phyloP scores from a whole-genome alignment of 768 basidiomycete genomes.

The Favolaschia claudopus region DNA sequence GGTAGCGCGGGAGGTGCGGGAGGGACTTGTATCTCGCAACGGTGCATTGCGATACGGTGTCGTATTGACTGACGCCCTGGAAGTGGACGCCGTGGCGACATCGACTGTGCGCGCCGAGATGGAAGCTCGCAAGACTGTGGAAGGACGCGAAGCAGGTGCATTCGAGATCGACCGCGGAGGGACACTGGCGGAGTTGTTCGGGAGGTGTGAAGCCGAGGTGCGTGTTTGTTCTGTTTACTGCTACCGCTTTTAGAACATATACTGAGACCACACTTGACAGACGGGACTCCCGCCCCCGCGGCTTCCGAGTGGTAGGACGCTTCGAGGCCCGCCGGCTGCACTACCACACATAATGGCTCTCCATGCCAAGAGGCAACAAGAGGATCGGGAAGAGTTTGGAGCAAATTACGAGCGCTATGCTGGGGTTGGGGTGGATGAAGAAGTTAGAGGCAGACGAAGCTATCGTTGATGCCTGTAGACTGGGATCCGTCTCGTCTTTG shows the following conservation, averaged over 20 bases:
- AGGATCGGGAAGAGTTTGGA: constrained; percentile 29
- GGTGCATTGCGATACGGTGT: constrained; percentile 36
- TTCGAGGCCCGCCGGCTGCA: constrained; percentile 30
- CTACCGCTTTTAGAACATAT: too few relatives aligned
- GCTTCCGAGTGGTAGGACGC: constrained; percentile 31
- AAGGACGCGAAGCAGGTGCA: constrained; percentile 24
- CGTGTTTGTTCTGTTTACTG: background rate
- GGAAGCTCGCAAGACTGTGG: constrained; percentile 13
- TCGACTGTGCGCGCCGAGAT: constrained; percentile 27
- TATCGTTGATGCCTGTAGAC: background rate
- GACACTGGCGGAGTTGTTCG: constrained; percentile 30
- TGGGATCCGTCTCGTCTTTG: too few relatives aligned
- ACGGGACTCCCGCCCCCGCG: constrained; percentile 33
- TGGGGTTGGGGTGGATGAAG: background rate
- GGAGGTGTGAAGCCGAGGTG: constrained; percentile 30
- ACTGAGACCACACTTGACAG: background rate
- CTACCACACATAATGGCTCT: constrained; percentile 26
- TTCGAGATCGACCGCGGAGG: constrained; percentile 35
- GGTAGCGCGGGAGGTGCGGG: constrained; percentile 35
- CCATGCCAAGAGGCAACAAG: constrained; percentile 28
- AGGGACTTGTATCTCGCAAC: constrained; percentile 30
- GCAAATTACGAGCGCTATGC: constrained; percentile 21
- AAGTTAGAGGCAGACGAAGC: background rate
- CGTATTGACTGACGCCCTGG: constrained; percentile 24
- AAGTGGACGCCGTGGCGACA: constrained; percentile 30